phyloP scores from a whole-genome alignment of 495 filamentous ascomycete species.

The Lindgomyces ingoldianus region DNA sequence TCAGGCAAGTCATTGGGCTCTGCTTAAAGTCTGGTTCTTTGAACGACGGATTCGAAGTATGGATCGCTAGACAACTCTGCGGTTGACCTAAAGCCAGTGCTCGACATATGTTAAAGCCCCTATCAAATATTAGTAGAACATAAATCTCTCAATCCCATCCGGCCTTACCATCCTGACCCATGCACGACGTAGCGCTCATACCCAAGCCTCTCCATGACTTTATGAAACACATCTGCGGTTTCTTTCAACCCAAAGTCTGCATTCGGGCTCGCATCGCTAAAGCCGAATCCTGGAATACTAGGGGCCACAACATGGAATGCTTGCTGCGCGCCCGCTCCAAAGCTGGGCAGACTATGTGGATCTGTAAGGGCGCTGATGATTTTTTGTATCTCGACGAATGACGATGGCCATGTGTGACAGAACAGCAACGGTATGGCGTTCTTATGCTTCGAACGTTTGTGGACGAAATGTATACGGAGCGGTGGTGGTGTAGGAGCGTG shows the following conservation, averaged over 20 bases:
- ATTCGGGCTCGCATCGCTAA: constrained; percentile 42
- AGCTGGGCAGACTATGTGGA: constrained; percentile 31
- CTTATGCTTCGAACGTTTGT: constrained; percentile 37
- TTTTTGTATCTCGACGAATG: constrained; percentile 42
- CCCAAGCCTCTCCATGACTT: constrained; percentile 44
- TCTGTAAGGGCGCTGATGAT: constrained; percentile 44
- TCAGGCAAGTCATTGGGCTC: constrained; percentile 33
- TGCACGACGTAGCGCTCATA: constrained; percentile 44
- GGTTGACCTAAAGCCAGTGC: constrained; percentile 42
- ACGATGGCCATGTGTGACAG: constrained; percentile 44
- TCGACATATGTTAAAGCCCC: constrained; percentile 46
- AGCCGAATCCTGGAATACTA: constrained; percentile 47
- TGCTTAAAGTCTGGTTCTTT: constrained; percentile 35
- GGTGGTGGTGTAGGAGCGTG: background rate
- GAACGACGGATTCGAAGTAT: constrained; percentile 45
- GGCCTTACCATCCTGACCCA: constrained; percentile 44
- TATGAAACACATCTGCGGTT: constrained; percentile 42
- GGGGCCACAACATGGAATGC: constrained; percentile 47
- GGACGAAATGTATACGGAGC: constrained; percentile 46
- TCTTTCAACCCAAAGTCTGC: constrained; percentile 41
- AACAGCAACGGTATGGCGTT: constrained; percentile 47
- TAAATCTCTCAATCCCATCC: background rate
- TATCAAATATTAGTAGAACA: constrained; percentile 28
- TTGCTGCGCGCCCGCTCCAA: constrained; percentile 31
- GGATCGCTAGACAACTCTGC: constrained; percentile 40